Conservation (phyloP, 306 rosid genomes). For the Sindora glabra region DNA sequence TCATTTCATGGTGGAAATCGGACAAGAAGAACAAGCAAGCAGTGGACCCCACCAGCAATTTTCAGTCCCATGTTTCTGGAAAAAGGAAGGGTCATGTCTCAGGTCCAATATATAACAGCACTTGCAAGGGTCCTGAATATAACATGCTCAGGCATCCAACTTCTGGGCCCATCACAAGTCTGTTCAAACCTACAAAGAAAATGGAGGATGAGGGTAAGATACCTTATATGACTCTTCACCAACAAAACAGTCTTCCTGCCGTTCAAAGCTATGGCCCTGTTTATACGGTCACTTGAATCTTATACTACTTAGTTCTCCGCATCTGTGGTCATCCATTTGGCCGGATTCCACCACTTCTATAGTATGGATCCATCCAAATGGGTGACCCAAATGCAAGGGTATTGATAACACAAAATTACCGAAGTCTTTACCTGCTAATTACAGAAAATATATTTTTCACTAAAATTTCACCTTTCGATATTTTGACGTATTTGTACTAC, state of each 20-base stretch:
- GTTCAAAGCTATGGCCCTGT: constrained; percentile 53
- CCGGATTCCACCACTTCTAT: too few species aligned
- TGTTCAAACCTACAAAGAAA: constrained; percentile 42
- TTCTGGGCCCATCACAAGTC: constrained; percentile 55
- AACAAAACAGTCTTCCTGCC: constrained; percentile 23
- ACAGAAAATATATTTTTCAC: too few species aligned
- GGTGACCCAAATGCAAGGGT: too few species aligned
- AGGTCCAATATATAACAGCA: constrained; percentile 44
- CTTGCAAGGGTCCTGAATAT: constrained; percentile 15
- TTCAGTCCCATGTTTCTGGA: constrained; percentile 14
- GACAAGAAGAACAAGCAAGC: constrained; percentile 34
- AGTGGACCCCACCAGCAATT: constrained; percentile 13
- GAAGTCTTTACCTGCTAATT: too few species aligned
- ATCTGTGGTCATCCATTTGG: too few species aligned
- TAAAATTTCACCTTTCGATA: too few species aligned
- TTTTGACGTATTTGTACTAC: too few species aligned
- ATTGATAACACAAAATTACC: too few species aligned
- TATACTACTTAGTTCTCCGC: too few species aligned
- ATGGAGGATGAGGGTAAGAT: constrained; percentile 20
- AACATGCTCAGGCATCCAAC: constrained; percentile 23
- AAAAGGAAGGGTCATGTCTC: constrained; percentile 40
- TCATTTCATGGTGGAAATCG: constrained; percentile 68
- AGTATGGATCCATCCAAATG: too few species aligned
- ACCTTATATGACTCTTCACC: constrained; percentile 44
- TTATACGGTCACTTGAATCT: constrained; percentile 49